Evolutionary conservation across 2,329 filamentous ascomycete species (phyloP).

Genomic region (Sclerotinia subarctica): DNA sequence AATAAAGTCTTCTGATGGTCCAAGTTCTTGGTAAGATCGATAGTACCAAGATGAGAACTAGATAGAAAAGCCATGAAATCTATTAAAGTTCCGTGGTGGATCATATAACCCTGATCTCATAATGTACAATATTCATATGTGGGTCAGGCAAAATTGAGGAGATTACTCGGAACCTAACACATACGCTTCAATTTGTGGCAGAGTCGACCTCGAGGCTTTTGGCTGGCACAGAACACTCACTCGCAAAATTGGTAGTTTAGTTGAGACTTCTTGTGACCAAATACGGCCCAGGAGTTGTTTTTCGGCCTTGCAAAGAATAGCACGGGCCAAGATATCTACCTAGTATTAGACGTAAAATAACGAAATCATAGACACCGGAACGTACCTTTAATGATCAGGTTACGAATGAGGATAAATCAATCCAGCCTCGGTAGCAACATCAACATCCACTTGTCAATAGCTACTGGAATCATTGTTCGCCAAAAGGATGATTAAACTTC

Average conservation of each 20-base stretch:
- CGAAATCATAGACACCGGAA: background rate
- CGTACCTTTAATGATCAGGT: conserved; percentile 4
- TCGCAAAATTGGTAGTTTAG: background rate
- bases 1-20: conserved; percentile 3
- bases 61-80: conserved; percentile 10
- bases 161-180: background rate
- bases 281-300: background rate
- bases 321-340: background rate
- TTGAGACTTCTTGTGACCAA: background rate
- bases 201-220: background rate
- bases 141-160: background rate
- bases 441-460: background rate
- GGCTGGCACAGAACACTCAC: background rate
- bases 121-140: background rate
- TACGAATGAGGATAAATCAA: background rate
- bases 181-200: background rate
- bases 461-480: conserved; percentile 49
- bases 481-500: conserved; percentile 98
- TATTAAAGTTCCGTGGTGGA: background rate
- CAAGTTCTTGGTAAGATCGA: background rate
- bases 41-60: conserved; percentile 5
- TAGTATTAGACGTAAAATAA: background rate
- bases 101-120: background rate
- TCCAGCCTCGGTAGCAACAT: background rate
- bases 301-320: background rate